Conservation (phyloP, 2,329 filamentous ascomycete genomes). For the Xylariales sp. region DNA sequence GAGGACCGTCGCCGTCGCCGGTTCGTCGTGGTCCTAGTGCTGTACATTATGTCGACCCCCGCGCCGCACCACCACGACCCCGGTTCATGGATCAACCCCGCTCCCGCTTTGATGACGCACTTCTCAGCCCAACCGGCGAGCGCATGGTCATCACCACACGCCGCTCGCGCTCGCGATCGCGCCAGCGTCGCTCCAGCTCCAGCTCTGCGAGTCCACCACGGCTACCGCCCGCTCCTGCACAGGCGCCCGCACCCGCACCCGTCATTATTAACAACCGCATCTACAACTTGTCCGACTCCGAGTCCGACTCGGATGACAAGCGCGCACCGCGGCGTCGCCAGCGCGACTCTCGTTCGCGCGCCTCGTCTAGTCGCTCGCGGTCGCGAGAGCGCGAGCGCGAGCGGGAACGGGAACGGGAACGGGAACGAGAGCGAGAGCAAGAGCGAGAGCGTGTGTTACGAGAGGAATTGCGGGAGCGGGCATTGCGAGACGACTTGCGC, state of each 20-base stretch:
- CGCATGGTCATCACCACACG: slow-evolving; percentile 59
- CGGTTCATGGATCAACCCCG: slow-evolving; percentile 55
- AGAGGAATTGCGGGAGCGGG: too few species aligned
- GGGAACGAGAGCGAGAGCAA: slow-evolving; percentile 16
- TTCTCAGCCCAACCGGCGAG: slow-evolving; percentile 59
- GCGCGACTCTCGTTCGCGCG: slow-evolving; percentile 5
- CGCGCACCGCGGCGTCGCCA: slow-evolving; percentile 49
- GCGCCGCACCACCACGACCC: slow-evolving; percentile 51
- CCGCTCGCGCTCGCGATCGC: slow-evolving; percentile 58
- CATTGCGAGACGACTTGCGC: too few species aligned
- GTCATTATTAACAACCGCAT: slow-evolving; percentile 70
- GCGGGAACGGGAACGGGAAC: slow-evolving; percentile 1
- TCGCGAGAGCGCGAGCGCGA: slow-evolving; percentile 1
- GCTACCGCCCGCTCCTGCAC: slow-evolving; percentile 44
- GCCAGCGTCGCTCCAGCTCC: slow-evolving; percentile 59
- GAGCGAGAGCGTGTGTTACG: background rate
- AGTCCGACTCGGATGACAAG: slow-evolving; percentile 56
- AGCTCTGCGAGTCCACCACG: slow-evolving; percentile 45
- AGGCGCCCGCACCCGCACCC: slow-evolving; percentile 51
- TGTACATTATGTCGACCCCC: slow-evolving; percentile 60
- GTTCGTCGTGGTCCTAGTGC: slow-evolving; percentile 50
- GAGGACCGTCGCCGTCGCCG: slow-evolving; percentile 53
- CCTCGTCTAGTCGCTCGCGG: background rate
- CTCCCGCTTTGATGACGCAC: slow-evolving; percentile 49
- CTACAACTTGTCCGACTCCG: slow-evolving; percentile 56